These are phyloP conservation scores for Astrocystis sublimbata DNA, from an alignment of 495 filamentous ascomycete genomes.

Conservation along the genomic window DNA sequence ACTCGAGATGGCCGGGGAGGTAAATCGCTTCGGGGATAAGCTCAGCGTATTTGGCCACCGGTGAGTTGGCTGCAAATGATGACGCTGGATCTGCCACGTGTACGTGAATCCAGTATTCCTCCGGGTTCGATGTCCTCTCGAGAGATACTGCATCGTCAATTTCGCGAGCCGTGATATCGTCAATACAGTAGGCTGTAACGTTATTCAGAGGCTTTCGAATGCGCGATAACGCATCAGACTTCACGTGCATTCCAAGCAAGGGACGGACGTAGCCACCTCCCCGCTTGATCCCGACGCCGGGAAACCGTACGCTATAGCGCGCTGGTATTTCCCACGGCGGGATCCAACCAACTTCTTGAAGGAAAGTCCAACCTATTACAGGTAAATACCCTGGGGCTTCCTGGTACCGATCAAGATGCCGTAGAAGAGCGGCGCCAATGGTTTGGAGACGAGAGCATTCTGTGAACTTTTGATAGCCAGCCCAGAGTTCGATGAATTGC, in stretches of 20 bases:
- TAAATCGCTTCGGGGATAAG: slow-evolving; percentile 69
- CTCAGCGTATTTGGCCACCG: slow-evolving; percentile 64
- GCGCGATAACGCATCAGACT: slow-evolving; percentile 49
- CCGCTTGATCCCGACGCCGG: slow-evolving; percentile 49
- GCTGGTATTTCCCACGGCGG: slow-evolving; percentile 76
- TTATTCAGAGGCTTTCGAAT: slow-evolving; percentile 72
- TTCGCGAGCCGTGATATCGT: slow-evolving; percentile 67
- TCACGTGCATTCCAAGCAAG: slow-evolving; percentile 26
- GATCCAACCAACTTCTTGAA: slow-evolving; percentile 85
- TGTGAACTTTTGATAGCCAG: slow-evolving; percentile 54
- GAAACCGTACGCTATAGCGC: slow-evolving; percentile 62
- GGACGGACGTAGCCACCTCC: slow-evolving; percentile 34
- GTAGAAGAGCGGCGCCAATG: slow-evolving; percentile 69
- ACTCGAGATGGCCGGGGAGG: slow-evolving; percentile 66
- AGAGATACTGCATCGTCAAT: slow-evolving; percentile 90
- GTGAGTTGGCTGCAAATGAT: slow-evolving; percentile 61
- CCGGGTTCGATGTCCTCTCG: slow-evolving; percentile 57
- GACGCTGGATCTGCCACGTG: slow-evolving; percentile 95
- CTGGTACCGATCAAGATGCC: slow-evolving; percentile 68
- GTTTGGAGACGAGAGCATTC: slow-evolving; percentile 52
- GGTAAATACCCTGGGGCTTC: slow-evolving; percentile 53
- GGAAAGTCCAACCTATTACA: slow-evolving; percentile 63
- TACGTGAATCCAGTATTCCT: slow-evolving; percentile 79
- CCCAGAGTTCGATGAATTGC: slow-evolving; percentile 70
- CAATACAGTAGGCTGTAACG: slow-evolving; percentile 80